Percentiles rank a stretch among this genome's conserved stretches.
Evolutionary conservation across 768 basidiomycete genomes (phyloP).

Genomic region (Boletus barrowsii): DNA sequence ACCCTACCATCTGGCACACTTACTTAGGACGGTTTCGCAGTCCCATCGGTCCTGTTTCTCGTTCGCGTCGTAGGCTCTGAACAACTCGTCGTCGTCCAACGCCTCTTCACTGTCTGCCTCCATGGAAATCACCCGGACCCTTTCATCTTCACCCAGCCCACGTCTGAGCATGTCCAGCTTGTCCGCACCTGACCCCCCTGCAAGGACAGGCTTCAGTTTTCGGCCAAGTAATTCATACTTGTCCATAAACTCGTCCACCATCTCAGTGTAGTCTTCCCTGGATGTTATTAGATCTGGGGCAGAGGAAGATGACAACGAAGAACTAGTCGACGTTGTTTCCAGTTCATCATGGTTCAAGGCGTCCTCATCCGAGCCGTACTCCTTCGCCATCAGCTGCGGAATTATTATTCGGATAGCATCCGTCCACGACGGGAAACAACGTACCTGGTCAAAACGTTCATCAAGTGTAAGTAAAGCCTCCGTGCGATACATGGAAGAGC

Average conservation of each 20-base stretch:
- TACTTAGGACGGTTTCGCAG: constrained; percentile 92
- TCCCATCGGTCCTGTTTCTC: constrained; percentile 86
- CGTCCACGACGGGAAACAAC: constrained; percentile 15
- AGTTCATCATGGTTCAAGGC: constrained; percentile 48
- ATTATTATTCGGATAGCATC: not conserved
- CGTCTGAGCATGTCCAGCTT: constrained; percentile 80
- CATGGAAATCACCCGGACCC: constrained; percentile 44
- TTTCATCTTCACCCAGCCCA: constrained; percentile 69
- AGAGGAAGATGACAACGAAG: constrained; percentile 48
- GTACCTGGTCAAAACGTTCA: constrained; percentile 90
- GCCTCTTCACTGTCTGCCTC: constrained; percentile 48
- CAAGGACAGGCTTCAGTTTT: constrained; percentile 74
- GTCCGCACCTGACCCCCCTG: constrained; percentile 67
- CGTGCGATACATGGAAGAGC: constrained; percentile 92
- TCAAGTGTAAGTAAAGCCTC: constrained; percentile 86
- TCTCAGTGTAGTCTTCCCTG: constrained; percentile 83
- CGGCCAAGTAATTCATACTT: constrained; percentile 90
- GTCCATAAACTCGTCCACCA: constrained; percentile 92
- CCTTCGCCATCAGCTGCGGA: constrained; percentile 66
- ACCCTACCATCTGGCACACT: constrained; percentile 28
- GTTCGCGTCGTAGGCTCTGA: constrained; percentile 34
- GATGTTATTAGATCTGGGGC: constrained; percentile 75
- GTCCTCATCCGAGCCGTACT: constrained; percentile 67
- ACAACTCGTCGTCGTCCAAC: constrained; percentile 42
- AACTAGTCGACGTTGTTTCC: constrained; percentile 37